phyloP scores from a whole-genome alignment of 139 green algal genomes.

The Astrephomene gubernaculifera region DNA sequence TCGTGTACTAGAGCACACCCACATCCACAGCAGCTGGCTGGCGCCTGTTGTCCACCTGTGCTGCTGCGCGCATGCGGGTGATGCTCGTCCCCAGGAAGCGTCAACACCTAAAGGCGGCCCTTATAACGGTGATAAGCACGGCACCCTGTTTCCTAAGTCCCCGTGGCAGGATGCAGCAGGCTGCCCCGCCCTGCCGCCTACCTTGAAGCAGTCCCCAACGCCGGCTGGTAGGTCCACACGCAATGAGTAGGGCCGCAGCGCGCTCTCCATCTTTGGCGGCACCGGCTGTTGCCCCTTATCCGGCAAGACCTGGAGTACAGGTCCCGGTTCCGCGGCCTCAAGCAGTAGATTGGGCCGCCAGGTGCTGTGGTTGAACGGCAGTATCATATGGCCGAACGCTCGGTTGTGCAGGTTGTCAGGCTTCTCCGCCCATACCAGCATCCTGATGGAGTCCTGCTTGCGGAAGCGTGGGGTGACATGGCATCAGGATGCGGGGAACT shows the following conservation, averaged over 20 bases:
- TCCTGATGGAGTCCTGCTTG: neutral
- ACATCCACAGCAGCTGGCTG: too few relatives aligned
- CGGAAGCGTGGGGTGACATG: neutral
- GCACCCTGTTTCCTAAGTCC: neutral
- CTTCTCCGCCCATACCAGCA: slow-evolving; percentile 7
- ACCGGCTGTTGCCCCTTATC: neutral
- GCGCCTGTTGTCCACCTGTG: too few relatives aligned
- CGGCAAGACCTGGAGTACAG: neutral
- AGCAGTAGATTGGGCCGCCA: neutral
- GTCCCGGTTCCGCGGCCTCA: neutral
- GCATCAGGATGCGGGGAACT: neutral
- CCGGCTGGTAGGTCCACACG: neutral
- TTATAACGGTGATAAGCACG: neutral
- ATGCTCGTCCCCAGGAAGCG: too few relatives aligned
- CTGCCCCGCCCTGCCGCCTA: neutral
- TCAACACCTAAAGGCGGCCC: too few relatives aligned
- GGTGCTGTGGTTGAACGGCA: neutral
- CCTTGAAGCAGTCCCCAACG: slow-evolving; percentile 4
- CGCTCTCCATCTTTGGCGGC: neutral
- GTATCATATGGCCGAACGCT: neutral
- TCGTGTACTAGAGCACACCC: too few relatives aligned
- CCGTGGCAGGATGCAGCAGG: neutral
- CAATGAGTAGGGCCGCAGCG: neutral
- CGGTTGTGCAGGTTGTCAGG: neutral
- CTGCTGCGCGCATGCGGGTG: too few relatives aligned